phyloP scores from a whole-genome alignment of 495 filamentous ascomycete species.

The Clavariopsis aquatica region DNA sequence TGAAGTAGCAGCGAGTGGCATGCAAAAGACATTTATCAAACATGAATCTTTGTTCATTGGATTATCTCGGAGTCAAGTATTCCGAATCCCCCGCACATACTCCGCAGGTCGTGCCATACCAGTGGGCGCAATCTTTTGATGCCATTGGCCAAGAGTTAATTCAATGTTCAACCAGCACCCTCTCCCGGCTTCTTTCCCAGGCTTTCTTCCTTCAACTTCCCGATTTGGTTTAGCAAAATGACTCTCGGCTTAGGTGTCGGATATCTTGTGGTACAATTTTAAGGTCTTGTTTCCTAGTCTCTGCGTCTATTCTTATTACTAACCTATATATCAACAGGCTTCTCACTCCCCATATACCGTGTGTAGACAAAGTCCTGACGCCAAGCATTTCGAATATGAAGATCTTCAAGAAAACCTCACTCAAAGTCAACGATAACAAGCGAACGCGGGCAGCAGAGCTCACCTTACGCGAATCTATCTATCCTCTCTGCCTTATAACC shows the following conservation, averaged over 20 bases:
- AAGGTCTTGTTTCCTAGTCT: not conserved
- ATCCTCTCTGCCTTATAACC: slow-evolving; percentile 63
- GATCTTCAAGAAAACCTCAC: slow-evolving; percentile 27
- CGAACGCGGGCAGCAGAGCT: slow-evolving; percentile 40
- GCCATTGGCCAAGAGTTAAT: too few species aligned
- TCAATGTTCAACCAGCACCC: too few species aligned
- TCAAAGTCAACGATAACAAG: slow-evolving; percentile 34
- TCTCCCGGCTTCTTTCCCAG: not conserved
- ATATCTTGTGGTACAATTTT: not conserved
- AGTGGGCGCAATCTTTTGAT: too few species aligned
- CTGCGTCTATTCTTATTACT: not conserved
- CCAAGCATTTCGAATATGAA: not conserved
- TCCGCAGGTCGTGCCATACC: too few species aligned
- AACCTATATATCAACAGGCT: not conserved
- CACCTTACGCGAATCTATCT: slow-evolving; percentile 58
- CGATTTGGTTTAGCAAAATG: not conserved
- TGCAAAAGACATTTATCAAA: too few species aligned
- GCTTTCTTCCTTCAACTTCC: not conserved
- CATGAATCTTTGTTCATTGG: too few species aligned
- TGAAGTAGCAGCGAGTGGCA: too few species aligned
- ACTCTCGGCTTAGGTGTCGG: not conserved
- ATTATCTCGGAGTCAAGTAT: too few species aligned
- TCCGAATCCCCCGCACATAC: too few species aligned
- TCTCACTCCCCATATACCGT: too few species aligned
- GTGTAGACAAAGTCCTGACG: not conserved